Conservation (phyloP, 2,329 filamentous ascomycete genomes). For the Domatiomyces globalis region DNA sequence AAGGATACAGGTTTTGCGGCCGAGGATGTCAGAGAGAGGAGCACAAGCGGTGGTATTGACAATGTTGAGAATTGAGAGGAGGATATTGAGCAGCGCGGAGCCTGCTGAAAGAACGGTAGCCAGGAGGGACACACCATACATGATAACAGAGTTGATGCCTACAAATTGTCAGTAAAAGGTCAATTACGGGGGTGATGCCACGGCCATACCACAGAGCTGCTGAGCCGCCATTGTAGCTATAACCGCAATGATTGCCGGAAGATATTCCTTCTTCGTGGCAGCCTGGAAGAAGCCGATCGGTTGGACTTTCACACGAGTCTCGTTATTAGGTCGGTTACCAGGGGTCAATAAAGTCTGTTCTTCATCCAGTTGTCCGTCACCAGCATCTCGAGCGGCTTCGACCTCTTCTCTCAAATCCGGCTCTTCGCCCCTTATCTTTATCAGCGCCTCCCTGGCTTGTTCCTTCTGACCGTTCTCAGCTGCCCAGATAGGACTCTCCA, state of each 20-base stretch:
- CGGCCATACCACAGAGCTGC: conserved; percentile 69
- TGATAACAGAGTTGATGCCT: conserved; percentile 88
- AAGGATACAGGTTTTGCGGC: conserved; percentile 73
- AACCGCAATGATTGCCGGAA: conserved; percentile 60
- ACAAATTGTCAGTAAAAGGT: conserved; percentile 34
- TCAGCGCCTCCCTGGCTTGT: conserved; percentile 53
- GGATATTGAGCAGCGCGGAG: conserved; percentile 70
- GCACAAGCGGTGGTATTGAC: conserved; percentile 67
- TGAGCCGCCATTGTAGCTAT: conserved; percentile 86
- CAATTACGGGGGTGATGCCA: conserved; percentile 61
- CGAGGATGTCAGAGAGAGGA: conserved; percentile 66
- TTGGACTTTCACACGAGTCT: conserved; percentile 15
- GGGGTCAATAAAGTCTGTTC: conserved; percentile 52
- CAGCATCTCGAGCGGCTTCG: conserved; percentile 24
- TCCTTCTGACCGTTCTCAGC: conserved; percentile 49
- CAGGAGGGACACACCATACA: conserved; percentile 92
- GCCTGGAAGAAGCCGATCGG: conserved; percentile 46
- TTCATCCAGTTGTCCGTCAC: conserved; percentile 36
- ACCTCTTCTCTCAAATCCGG: conserved; percentile 62
- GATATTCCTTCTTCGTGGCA: conserved; percentile 52
- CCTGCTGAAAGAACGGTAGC: conserved; percentile 66
- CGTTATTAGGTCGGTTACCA: conserved; percentile 10
- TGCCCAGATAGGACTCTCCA: conserved; percentile 80
- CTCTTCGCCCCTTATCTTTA: conserved; percentile 57
- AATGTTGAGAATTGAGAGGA: conserved; percentile 77